Evolutionary conservation across 768 basidiomycete genomes (phyloP).

Genomic region (Lepiota venenata): DNA sequence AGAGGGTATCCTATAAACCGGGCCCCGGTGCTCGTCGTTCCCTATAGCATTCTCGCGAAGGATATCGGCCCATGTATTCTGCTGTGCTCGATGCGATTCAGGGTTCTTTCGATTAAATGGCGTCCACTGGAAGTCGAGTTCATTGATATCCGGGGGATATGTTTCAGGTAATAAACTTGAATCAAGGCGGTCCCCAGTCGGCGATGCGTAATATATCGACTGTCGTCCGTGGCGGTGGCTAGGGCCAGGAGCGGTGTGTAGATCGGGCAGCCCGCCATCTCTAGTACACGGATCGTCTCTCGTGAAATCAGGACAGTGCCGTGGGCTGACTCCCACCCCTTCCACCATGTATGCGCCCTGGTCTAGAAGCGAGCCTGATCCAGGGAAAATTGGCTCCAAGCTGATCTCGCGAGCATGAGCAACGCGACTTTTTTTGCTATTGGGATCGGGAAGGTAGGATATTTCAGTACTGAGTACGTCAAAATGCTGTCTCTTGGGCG

Average conservation of each 20-base stretch:
- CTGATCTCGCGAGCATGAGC: background rate
- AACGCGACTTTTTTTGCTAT: too few relatives aligned
- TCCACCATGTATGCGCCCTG: too few relatives aligned
- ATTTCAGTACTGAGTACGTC: background rate
- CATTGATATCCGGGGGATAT: slow-evolving; percentile 35
- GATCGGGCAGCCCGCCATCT: slow-evolving; percentile 14
- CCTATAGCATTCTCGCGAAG: too few relatives aligned
- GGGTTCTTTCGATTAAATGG: slow-evolving; percentile 39
- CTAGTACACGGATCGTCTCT: background rate
- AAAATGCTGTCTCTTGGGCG: background rate
- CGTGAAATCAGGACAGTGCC: too few relatives aligned
- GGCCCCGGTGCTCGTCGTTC: too few relatives aligned
- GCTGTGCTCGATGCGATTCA: too few relatives aligned
- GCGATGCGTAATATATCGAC: slow-evolving; percentile 49
- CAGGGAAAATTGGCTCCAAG: background rate
- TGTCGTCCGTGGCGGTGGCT: slow-evolving; percentile 24
- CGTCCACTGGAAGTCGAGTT: slow-evolving; percentile 54
- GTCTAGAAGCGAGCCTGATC: too few relatives aligned
- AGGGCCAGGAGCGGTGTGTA: slow-evolving; percentile 51
- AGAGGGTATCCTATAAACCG: background rate
- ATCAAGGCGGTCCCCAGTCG: slow-evolving; percentile 46
- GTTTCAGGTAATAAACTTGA: slow-evolving; percentile 27
- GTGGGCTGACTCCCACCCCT: too few relatives aligned
- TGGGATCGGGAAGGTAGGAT: background rate
- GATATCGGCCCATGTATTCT: too few relatives aligned